Base-by-base conservation (phyloP, 352 stramenopile species). In the Phytopythium litorale region DNA sequence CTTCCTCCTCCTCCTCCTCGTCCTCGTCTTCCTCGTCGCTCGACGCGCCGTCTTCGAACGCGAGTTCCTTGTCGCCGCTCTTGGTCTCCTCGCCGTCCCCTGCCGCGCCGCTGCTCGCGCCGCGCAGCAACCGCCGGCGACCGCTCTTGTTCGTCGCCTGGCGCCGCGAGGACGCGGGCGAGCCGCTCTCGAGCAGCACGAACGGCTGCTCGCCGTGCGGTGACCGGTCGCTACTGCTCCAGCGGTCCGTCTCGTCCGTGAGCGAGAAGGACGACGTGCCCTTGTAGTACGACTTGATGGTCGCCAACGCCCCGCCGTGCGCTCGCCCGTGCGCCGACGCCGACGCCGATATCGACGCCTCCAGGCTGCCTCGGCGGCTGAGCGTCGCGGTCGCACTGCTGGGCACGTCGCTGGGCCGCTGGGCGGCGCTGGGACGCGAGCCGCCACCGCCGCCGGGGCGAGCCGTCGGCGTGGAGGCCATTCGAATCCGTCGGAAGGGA, bases 221-320 rank as follows among this genome's bases (percentile, higher is more conserved):
- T 0, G 54, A 60, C 35, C 54, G 54, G 21, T 60, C 54, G 54
- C 54, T 60, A 25, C 54, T 60, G 38, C 32, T 49, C 54, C 54
- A 60, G 35, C 54, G 54, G 15, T 60, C 54, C 23, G 54, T 60
- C 54, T 60, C 54, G 40, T 60, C 54, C 54, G 54, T 60, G 35
- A 60, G 54, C 21, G 54, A 60, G 54, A 60, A 60, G 54, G 35
- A 50, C n/a, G 54, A 60, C 54, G 54, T 60, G 35, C 54, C 54
- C 35, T 48, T 46, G 54, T 60, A 60, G 54, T 60, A 60, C 54
- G 54, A 60, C 54, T 60, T 60, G 38, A 60, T 60, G 54, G 54
- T 60, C 12, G 54, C 54, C 19, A 60, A 38, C 12, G 54, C 54
- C 5, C 54, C 37, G 21, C 54, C 38, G 35, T 60, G 54, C 37